phyloP scores from a whole-genome alignment of 257 asterid genomes.

The Penstemon eatonii region DNA sequence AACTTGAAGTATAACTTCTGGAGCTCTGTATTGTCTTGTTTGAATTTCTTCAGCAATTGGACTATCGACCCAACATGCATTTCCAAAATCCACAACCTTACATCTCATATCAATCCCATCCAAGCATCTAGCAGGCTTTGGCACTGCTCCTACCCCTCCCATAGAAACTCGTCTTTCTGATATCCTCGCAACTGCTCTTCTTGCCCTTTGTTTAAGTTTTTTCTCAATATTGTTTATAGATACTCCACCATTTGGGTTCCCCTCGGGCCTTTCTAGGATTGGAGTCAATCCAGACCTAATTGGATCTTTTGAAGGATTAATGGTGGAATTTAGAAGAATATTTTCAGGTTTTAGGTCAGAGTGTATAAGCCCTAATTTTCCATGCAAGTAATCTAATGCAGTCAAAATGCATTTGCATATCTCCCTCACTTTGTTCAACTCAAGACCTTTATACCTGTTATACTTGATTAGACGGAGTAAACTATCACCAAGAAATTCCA shows the following conservation, averaged over 20 bases:
- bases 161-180: constrained; percentile 64
- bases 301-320: constrained; percentile 90
- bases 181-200: constrained; percentile 92
- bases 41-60: constrained; percentile 90
- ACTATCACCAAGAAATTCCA: constrained; percentile 96
- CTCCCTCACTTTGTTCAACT: constrained; percentile 77
- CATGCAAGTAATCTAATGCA: constrained; percentile 86
- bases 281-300: constrained; percentile 72
- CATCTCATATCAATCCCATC: constrained; percentile 86
- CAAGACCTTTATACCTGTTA: constrained; percentile 82
- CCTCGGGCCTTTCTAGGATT: constrained; percentile 78
- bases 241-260: constrained; percentile 64
- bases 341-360: constrained; percentile 97
- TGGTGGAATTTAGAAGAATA: constrained; percentile 73
- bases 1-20: constrained; percentile 83
- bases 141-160: constrained; percentile 57
- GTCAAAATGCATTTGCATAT: constrained; percentile 85
- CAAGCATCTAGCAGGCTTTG: constrained; percentile 70
- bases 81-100: constrained; percentile 96
- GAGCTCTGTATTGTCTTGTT: constrained; percentile 98
- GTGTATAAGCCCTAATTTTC: constrained; percentile 74
- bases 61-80: constrained; percentile 91
- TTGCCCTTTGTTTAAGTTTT: constrained; percentile 86
- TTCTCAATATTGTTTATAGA: constrained; percentile 66
- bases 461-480: constrained; percentile 72